phyloP scores from a whole-genome alignment of 768 basidiomycete species.

The Calocybe gangraenosa region DNA sequence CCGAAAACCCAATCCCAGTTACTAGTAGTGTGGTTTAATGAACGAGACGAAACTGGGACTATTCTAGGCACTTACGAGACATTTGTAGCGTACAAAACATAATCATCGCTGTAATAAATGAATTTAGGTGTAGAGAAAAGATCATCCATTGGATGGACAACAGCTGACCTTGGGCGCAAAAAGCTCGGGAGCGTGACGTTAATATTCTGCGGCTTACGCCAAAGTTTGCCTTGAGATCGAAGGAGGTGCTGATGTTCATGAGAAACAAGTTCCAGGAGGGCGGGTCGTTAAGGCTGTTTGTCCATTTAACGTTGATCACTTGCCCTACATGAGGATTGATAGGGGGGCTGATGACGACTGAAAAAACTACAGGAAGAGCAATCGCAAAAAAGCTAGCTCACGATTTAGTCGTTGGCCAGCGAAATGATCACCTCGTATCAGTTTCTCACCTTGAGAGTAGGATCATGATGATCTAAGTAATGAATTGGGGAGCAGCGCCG shows the following conservation, averaged over 20 bases:
- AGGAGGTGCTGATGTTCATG: slow-evolving; percentile 16
- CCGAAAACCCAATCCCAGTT: slow-evolving; percentile 13
- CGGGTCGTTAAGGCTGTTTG: slow-evolving; percentile 8
- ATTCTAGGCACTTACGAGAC: slow-evolving; percentile 4
- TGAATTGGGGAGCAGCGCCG: no score
- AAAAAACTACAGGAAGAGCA: slow-evolving; percentile 5
- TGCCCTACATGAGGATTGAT: slow-evolving; percentile 11
- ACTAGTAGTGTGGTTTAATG: neutral
- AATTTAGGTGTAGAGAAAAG: neutral
- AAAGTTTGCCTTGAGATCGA: slow-evolving; percentile 16
- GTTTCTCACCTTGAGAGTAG: neutral
- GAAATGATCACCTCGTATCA: no score
- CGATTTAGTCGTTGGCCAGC: no score
- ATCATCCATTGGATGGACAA: neutral
- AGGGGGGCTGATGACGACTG: slow-evolving; percentile 9
- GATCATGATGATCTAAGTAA: neutral
- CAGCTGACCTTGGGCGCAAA: slow-evolving; percentile 8
- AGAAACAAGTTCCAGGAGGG: slow-evolving; percentile 14
- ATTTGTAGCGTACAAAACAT: slow-evolving; percentile 17
- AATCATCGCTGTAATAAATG: slow-evolving; percentile 10
- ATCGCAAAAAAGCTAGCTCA: neutral
- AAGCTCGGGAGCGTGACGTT: slow-evolving; percentile 2
- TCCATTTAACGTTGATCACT: slow-evolving; percentile 13
- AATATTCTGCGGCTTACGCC: slow-evolving; percentile 6
- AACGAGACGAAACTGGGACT: neutral